Evolutionary conservation across 2,329 filamentous ascomycete genomes (phyloP), one percentile per base, ranked within the genome.

Genomic region (Ploettnerulaceae sp.): DNA sequence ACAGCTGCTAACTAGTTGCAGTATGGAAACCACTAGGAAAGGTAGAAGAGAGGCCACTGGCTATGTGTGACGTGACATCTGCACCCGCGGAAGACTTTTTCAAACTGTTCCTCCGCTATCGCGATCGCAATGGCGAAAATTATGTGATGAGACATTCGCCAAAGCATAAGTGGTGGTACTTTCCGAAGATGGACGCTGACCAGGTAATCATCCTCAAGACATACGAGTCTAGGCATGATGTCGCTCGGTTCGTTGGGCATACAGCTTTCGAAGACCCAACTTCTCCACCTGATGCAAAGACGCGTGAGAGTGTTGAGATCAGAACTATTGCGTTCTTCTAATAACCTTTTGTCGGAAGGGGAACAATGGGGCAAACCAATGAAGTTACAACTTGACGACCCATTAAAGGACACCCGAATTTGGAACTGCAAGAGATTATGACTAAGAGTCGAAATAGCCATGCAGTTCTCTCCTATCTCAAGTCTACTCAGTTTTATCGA

Each of bases 221-320:
- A 5, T 53, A 47, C 22, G 53, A 55, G 21, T 42, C 38, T 12
- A 44, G 41, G 15, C 31, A 31, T 18, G 49, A 55, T 43, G 47
- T 48, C 7, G 53, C 53, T 15, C 31, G 49, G 11, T 53, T 49
- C 33, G 36, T 55, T 14, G 47, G 49, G 1, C 50, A 51, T 40
- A 49, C 41, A 1, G 53, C 53, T 15, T 55, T 55, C 41, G 44
- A 45, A 31, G 47, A 55, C 34, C 47, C 52, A 12, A 41, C 22
- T 28, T 46, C 45, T n/a, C 20, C 26, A 25, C 21, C 41, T 4
- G 47, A 47, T 31, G 47, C 49, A 4, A 51, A 45, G 20, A 41
- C 37, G 29, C 44, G 49, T 14, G 52, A 54, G 31, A 54, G 52
- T 34, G 45, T 54, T 29, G 52, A 55, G 33, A 50, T 52, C 26